Percentiles rank a stretch among this genome's conserved stretches.
Conservation (phyloP, 768 basidiomycete genomes). For the Rhizopogon rudus region DNA sequence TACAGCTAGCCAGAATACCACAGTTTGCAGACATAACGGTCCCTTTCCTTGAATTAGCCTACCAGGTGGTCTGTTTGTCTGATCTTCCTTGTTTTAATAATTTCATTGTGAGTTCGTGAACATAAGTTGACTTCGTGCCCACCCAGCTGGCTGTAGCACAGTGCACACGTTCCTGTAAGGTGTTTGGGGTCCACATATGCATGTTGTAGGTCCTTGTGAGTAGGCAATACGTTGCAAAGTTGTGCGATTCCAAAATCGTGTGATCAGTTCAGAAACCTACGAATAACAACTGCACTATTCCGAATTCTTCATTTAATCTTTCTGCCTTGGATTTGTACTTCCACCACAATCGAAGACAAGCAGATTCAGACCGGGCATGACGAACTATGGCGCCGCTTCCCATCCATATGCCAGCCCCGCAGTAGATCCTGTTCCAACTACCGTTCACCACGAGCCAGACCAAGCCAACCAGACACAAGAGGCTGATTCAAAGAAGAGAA, state of each 20-base stretch:
- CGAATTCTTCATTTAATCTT: not conserved
- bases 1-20: too few relatives aligned
- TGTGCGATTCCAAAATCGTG: not conserved
- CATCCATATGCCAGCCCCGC: conserved; percentile 22
- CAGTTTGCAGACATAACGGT: too few relatives aligned
- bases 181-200: not conserved
- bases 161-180: not conserved
- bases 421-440: conserved; percentile 6
- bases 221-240: conserved; percentile 1
- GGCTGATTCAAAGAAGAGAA: conserved; percentile 36
- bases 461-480: conserved; percentile 12
- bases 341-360: not conserved
- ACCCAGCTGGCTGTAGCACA: too few relatives aligned
- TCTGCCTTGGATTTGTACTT: not conserved
- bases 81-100: not conserved
- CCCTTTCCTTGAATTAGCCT: too few relatives aligned
- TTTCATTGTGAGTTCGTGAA: not conserved
- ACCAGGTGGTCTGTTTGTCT: not conserved
- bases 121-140: not conserved
- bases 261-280: not conserved
- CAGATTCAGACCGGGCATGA: conserved; percentile 10
- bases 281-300: not conserved
- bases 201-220: conserved; percentile 3
- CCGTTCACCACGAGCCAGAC: conserved; percentile 20
- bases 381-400: conserved; percentile 16